A percentile compares a stretch with the other conserved stretches of the same genome.
phyloP scores from a whole-genome alignment of 176 grass and related monocot genomes.

The Cenchrus purpureus region DNA sequence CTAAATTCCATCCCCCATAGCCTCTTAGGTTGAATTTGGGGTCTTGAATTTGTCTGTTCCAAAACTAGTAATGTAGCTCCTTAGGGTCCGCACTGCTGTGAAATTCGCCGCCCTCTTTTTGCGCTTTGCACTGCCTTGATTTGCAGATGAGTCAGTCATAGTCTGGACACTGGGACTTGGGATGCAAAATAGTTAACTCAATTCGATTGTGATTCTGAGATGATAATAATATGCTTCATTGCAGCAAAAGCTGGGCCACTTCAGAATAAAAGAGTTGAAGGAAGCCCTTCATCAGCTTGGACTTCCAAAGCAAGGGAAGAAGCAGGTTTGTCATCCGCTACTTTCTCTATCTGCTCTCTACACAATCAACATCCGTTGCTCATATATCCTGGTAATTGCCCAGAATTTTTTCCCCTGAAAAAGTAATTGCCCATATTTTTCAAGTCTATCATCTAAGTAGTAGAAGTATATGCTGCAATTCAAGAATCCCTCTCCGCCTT shows the following conservation, averaged over 20 bases:
- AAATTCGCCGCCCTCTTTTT: background rate
- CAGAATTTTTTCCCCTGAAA: no score
- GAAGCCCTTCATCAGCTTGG: slow-evolving; percentile 81
- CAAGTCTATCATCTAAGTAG: background rate
- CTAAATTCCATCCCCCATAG: background rate
- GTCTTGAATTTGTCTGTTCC: background rate
- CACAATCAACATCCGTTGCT: background rate
- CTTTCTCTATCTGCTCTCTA: background rate
- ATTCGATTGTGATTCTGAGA: background rate
- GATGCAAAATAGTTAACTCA: background rate
- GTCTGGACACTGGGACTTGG: background rate
- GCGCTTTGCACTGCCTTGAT: background rate
- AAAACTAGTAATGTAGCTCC: background rate
- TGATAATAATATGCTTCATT: slow-evolving; percentile 1
- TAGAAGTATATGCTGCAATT: background rate
- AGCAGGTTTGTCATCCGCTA: slow-evolving; percentile 67
- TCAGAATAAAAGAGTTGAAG: slow-evolving; percentile 92
- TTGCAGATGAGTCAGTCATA: no score
- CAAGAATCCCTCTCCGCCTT: slow-evolving; percentile 4
- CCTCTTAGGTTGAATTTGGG: no score
- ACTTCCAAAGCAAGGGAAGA: slow-evolving; percentile 76
- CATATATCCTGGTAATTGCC: background rate
- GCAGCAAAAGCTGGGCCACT: slow-evolving; percentile 60
- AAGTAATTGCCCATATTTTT: background rate
- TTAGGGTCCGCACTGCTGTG: background rate